Evolutionary conservation across 2,329 filamentous ascomycete species (phyloP).

Genomic region (Immersiporthe knoxdaviesiana): DNA sequence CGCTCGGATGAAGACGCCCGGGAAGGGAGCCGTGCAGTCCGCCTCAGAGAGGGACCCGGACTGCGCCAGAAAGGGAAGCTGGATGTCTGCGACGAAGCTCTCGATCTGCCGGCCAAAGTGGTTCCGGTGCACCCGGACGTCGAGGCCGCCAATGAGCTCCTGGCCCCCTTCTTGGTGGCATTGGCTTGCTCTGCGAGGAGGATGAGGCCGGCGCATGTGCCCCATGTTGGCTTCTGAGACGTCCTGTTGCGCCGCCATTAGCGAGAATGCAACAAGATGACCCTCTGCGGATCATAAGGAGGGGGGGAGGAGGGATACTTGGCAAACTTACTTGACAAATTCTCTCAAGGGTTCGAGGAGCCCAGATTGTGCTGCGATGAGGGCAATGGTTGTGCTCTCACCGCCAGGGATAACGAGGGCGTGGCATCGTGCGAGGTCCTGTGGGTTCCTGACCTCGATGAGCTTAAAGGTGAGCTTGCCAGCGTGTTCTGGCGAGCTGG

Average conservation of each 20-base stretch:
- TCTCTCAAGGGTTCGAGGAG: conserved; percentile 82
- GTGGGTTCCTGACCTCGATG: conserved; percentile 77
- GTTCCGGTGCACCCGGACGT: conserved; percentile 89
- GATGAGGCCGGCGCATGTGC: conserved; percentile 93
- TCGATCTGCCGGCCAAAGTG: conserved; percentile 94
- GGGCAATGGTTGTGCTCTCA: conserved; percentile 90
- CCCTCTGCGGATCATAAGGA: not conserved
- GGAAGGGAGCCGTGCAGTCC: conserved; percentile 58
- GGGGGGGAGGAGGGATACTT: not conserved
- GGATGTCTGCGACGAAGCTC: conserved; percentile 78
- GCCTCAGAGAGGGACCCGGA: conserved; percentile 33
- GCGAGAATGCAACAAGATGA: conserved; percentile 3
- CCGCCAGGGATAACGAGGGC: conserved; percentile 90
- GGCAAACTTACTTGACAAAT: conserved; percentile 78
- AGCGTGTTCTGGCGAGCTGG: conserved; percentile 31
- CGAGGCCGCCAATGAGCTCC: conserved; percentile 87
- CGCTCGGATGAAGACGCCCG: conserved; percentile 89
- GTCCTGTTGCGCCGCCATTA: conserved; percentile 53
- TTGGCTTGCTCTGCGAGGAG: conserved; percentile 87
- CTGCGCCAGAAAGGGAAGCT: conserved; percentile 68
- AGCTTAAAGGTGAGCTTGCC: conserved; percentile 57
- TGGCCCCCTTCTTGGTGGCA: conserved; percentile 89
- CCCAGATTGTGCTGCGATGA: conserved; percentile 80
- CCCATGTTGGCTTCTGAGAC: conserved; percentile 83
- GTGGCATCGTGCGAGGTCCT: conserved; percentile 73